Conservation (phyloP, 495 filamentous ascomycete species). For the Niebla homalea region DNA sequence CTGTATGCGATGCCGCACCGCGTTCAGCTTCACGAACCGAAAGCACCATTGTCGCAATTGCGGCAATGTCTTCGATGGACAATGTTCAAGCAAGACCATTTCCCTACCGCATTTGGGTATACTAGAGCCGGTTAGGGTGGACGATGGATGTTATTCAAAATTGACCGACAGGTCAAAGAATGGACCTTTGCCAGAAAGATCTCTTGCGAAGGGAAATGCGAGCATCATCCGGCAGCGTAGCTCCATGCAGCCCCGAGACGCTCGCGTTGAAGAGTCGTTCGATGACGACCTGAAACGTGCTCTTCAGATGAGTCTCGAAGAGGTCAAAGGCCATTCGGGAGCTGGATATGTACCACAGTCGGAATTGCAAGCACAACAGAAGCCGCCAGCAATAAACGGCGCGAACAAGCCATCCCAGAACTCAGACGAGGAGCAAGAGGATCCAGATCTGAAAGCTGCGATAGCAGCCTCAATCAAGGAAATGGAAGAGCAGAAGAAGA, state of each 20-base stretch:
- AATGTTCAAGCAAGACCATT: conserved; percentile 80
- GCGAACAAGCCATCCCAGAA: conserved; percentile 26
- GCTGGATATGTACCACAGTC: conserved; percentile 57
- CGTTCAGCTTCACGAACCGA: conserved; percentile 94
- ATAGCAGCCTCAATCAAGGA: conserved; percentile 94
- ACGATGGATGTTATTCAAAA: conserved; percentile 88
- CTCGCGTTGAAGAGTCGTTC: conserved; percentile 74
- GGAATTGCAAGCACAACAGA: conserved; percentile 24
- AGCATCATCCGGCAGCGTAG: conserved; percentile 39
- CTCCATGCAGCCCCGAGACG: conserved; percentile 77
- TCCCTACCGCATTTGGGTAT: conserved; percentile 90
- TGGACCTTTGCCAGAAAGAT: conserved; percentile 12
- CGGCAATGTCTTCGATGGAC: conserved; percentile 87
- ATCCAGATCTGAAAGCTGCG: conserved; percentile 86
- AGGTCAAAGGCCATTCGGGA: conserved; percentile 56
- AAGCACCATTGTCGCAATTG: conserved; percentile 98
- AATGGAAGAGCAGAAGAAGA: conserved; percentile 97
- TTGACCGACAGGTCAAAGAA: conserved; percentile 61
- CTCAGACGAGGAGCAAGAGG: conserved; percentile 65
- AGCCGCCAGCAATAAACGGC: conserved; percentile 26
- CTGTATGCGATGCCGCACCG: conserved; percentile 90
- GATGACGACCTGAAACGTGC: conserved; percentile 91
- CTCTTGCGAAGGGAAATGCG: conserved; percentile 33
- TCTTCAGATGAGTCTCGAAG: conserved; percentile 90
- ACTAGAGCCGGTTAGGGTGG: conserved; percentile 80